Evolutionary conservation across 1,284 basidiomycete species (phyloP).

Genomic region (Trametes hirsuta): DNA sequence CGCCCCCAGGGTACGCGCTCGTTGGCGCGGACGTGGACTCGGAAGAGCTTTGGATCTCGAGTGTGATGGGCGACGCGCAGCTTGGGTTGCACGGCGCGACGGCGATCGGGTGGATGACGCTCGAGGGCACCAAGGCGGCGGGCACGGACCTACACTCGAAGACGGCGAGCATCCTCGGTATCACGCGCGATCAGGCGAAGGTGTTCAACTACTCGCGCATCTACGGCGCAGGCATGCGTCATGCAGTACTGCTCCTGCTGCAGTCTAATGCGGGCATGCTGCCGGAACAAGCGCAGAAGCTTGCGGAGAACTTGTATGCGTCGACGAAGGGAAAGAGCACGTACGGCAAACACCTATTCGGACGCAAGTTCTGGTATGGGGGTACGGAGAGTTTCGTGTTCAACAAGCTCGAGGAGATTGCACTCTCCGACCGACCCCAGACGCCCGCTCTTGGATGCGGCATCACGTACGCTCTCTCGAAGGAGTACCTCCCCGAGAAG

Average conservation of each 20-base stretch:
- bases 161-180: conserved; percentile 92
- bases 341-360: conserved; percentile 68
- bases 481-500: conserved; percentile 80
- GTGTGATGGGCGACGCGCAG: conserved; percentile 98
- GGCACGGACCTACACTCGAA: conserved; percentile 98
- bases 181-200: conserved; percentile 94
- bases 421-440: conserved; percentile 82
- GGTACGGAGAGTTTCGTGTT: conserved; percentile 98
- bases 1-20: conserved; percentile 91
- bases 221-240: conserved; percentile 96
- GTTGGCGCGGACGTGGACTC: conserved; percentile 99
- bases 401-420: conserved; percentile 98
- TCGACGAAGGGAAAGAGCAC: conserved; percentile 94
- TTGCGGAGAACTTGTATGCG: conserved; percentile 88
- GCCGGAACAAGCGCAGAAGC: conserved; percentile 76
- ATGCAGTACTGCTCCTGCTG: conserved; percentile 87
- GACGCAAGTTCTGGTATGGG: conserved; percentile 93
- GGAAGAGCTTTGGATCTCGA: conserved; percentile 99
- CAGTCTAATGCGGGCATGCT: conserved; percentile 87
- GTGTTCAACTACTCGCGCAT: conserved; percentile 99
- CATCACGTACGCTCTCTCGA: conserved; percentile 90
- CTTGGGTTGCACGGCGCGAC: conserved; percentile 97
- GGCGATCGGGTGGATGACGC: conserved; percentile 99
- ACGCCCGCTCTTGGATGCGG: conserved; percentile 96
- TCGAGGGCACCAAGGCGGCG: conserved; percentile 96